These are phyloP conservation scores for Chrysoporthe austroafricana DNA, from an alignment of 2,329 filamentous ascomycete genomes.

Conservation along the genomic window DNA sequence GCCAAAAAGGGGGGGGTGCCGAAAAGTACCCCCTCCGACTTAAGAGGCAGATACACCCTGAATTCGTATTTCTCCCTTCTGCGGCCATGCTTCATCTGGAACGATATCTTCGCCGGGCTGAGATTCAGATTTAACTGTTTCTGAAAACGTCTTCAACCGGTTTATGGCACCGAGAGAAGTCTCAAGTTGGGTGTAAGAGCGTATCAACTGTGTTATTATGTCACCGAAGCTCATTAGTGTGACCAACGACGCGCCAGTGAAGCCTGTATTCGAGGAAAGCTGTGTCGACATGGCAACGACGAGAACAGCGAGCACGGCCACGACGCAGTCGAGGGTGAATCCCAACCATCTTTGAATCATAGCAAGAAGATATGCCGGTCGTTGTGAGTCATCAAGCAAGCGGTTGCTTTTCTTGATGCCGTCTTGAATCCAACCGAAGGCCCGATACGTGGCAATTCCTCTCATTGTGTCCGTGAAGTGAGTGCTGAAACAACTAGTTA, in stretches of 20 bases:
- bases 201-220: conserved; percentile 36
- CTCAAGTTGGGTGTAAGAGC: conserved; percentile 40
- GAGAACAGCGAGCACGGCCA: conserved; percentile 51
- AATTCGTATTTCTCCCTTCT: conserved; percentile 33
- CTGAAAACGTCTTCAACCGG: conserved; percentile 35
- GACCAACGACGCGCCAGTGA: conserved; percentile 45
- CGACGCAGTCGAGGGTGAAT: conserved; percentile 53
- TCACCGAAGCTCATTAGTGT: conserved; percentile 44
- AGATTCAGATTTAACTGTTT: conserved; percentile 34
- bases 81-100: conserved; percentile 36
- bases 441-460: conserved; percentile 59
- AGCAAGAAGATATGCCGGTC: conserved; percentile 60
- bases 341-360: conserved; percentile 63
- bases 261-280: conserved; percentile 40
- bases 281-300: conserved; percentile 54
- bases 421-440: conserved; percentile 57
- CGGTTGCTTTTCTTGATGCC: conserved; percentile 48
- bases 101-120: conserved; percentile 33
- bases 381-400: conserved; percentile 58
- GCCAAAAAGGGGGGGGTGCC: no score
- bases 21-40: no score
- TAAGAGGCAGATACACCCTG: conserved; percentile 35
- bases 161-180: conserved; percentile 40
- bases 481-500: conserved; percentile 34
- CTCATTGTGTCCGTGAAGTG: conserved; percentile 61